Base-by-base conservation (phyloP, 257 asterid species). In the Gentiana macrophylla region DNA sequence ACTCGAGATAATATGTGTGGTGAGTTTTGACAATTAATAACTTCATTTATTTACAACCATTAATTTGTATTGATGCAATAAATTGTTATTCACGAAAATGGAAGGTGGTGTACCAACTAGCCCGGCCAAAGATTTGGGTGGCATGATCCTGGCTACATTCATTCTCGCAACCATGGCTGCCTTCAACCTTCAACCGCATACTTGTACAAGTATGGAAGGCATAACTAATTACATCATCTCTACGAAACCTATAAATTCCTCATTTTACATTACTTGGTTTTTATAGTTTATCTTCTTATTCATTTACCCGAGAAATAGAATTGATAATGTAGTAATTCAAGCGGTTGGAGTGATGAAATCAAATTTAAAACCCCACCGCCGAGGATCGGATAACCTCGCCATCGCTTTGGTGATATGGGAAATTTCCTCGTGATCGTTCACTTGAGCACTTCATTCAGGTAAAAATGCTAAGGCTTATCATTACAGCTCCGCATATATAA, bases 111-210 rank as follows among this genome's bases (percentile, higher is more conserved):
- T 13, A 5, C 3, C 67, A 2, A 53, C 55, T 53, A 79, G 94
- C 55, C 96, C 96, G 0, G 94, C 94, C 0, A 61, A 66, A 47
- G 95, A 86, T 68, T 89, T 89, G 97, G 97, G 44, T 89, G 97
- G 97, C 97, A 89, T 64, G 88, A 89, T 6, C 97, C 97, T 12
- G 97, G 97, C 43, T 86, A 67, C 69, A 77, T 86, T 56, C 97
- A 89, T 74, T 70, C 95, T 12, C n/a, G 94, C 93, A 6, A 37
- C 84, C 15, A 76, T 89, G 81, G 73, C 79, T 6, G 68, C 15
- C 89, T 89, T 44, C 11, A 37, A 2, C 94, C 95, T 58, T 86
- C 93, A 6, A 70, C 70, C 66, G 53, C 67, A 37, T 79, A 75
- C 69, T 63, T 84, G 60, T 83, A 83, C 77, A 79, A 50, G 74